Evolutionary conservation across 306 rosid species (phyloP), one percentile per base, ranked within the genome.

Genomic region (Gleditsia sinensis): DNA sequence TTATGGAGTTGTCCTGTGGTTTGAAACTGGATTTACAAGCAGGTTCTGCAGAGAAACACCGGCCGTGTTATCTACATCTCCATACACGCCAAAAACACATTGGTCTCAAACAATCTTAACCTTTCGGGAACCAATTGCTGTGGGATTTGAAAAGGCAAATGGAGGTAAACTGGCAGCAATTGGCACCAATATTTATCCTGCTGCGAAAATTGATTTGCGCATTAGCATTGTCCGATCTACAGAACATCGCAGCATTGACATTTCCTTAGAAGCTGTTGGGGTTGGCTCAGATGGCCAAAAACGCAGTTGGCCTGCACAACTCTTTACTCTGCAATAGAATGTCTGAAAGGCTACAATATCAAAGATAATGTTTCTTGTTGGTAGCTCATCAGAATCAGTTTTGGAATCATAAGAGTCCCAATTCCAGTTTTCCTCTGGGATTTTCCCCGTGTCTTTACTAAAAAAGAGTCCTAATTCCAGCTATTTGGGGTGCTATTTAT

Each of bases 91-190:
- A 8, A 86, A 75, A 72, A 90, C 97, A 4, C 99, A 94, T 61
- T 90, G 97, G 99, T 87, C 89, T 2, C 97, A 91, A 19, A 94
- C 99, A 72, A 87, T 94, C 42, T 72, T 94, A 71, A 94, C 99
- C 49, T 92, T 94, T 39, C 69, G 58, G 45, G 97, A 94, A 69
- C 97, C 97, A 14, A 83, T 94, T 72, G 87, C 88, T 49, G 30
- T 92, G 34, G 83, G 93, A 67, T 75, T 80, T 14, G 78, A 68
- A 28, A 55, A 80, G 43, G 75, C 56, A 13, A 68, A 19, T 6
- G 7, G 24, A 7, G 83, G 80, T 45, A 49, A 68, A 66, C 79
- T 49, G n/a, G 86, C 82, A 21, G 78, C 88, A 1, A 74, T 91
- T 3, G 93, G 99, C 36, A 88, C 89, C 6, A 82, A 85, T 6